Base-by-base conservation (phyloP, 768 basidiomycete genomes). In the Phanerochaete carnosa region DNA sequence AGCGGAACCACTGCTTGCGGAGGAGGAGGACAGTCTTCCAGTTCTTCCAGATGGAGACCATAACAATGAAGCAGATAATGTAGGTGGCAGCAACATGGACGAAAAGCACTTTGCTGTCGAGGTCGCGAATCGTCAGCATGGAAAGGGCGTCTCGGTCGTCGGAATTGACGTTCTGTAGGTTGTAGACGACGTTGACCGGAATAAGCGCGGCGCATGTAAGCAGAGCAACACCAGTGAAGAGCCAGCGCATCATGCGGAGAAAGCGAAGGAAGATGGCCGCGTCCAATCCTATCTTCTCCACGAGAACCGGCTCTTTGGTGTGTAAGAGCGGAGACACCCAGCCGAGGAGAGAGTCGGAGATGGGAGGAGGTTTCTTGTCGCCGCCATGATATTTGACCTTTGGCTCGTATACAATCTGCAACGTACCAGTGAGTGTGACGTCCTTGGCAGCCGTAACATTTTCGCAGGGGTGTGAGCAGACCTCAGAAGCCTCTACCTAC, bases 251-350 rank as follows among this genome's bases (percentile, higher is more conserved):
- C 75, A 99, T 84, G 57, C 95, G 88, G 26, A 90, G 83, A 73
- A 98, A 98, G 28, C 96, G 89, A 25, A 99, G 83, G 73, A 90
- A 99, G 25, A 90, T 83, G 51, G 95, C 92, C 0, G 95, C 96
- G 69, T 99, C 97, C 11, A 97, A 85, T 28, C 96, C 96, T 72
- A 92, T 78, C 72, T 90, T 91, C 66, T 91, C 87, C 29, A 96
- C 78, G 33, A 97, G 84, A 63, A 94, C 90, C n/a, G 91, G 87
- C 70, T 98, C 95, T 68, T 88, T 89, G 26, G 90, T 87, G 63
- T 86, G 83, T 35, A 93, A 68, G 43, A 98, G 83, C 0, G 95
- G 95, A 8, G 89, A 87, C 0, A 98, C 77, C 96, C 96, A 99
- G 63, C 93, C 92, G 51, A 94, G 83, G 49, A 96, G 72, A 1